A percentile compares a stretch with the other conserved stretches of the same genome.
phyloP scores from a whole-genome alignment of 805 yeast species.

The Scheffersomyces lignosus region DNA sequence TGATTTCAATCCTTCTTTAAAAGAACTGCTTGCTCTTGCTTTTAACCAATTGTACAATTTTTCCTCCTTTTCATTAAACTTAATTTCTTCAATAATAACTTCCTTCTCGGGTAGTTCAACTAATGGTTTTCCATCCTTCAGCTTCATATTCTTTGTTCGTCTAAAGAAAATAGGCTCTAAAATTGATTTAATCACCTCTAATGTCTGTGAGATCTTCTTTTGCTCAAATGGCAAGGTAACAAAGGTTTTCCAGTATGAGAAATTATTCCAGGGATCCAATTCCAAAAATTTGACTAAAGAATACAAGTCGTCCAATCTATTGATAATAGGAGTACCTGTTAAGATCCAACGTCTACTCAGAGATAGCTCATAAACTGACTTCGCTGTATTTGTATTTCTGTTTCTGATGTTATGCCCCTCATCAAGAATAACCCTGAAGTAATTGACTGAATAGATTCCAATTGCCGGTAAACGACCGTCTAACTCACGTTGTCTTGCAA shows the following conservation, averaged over 20 bases:
- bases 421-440: conserved; percentile 76
- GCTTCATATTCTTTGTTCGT: conserved; percentile 84
- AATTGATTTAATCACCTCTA: conserved; percentile 81
- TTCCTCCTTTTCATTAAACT: conserved; percentile 65
- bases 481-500: conserved; percentile 29
- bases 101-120: conserved; percentile 78
- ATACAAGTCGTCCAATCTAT: conserved; percentile 81
- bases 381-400: conserved; percentile 73
- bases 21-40: conserved; percentile 62
- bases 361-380: conserved; percentile 66
- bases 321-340: conserved; percentile 93
- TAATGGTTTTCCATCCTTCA: conserved; percentile 65
- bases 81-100: conserved; percentile 64
- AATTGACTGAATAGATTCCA: conserved; percentile 72
- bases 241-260: conserved; percentile 84
- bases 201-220: conserved; percentile 66
- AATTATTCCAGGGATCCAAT: conserved; percentile 88
- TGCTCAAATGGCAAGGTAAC: conserved; percentile 81
- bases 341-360: conserved; percentile 77
- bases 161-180: conserved; percentile 80
- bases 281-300: conserved; percentile 72
- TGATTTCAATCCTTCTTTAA: conserved; percentile 54
- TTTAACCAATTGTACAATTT: conserved; percentile 68
- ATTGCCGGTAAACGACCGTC: conserved; percentile 28
- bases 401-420: conserved; percentile 92